A percentile compares a stretch with the other conserved stretches of the same genome.
These are phyloP conservation scores for Cadophora malorum DNA, from an alignment of 2,329 filamentous ascomycete genomes.

Conservation along the genomic window DNA sequence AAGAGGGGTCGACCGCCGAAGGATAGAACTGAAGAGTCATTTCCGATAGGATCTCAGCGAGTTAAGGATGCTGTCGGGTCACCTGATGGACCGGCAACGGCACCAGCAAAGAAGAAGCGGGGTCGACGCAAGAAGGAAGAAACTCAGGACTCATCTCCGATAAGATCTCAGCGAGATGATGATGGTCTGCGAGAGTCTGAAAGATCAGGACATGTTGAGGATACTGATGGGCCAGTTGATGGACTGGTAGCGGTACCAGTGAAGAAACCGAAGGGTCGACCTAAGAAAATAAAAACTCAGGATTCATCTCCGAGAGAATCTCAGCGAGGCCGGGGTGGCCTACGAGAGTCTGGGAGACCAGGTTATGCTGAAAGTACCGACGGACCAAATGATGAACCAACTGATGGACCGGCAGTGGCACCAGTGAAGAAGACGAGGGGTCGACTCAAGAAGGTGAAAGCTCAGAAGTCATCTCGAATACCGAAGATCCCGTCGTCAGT, in stretches of 20 bases:
- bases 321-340: slow-evolving; percentile 16
- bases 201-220: neutral
- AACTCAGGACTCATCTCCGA: neutral
- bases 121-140: neutral
- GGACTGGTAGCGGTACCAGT: neutral
- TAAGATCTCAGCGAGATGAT: neutral
- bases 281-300: neutral
- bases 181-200: slow-evolving; percentile 23
- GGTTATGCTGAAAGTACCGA: neutral
- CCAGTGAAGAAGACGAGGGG: slow-evolving; percentile 11
- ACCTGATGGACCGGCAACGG: neutral
- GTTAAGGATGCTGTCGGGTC: neutral
- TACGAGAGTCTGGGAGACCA: slow-evolving; percentile 15
- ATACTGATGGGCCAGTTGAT: neutral
- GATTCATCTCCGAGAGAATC: neutral
- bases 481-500: neutral
- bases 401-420: neutral
- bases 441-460: neutral
- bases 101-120: slow-evolving; percentile 5
- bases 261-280: slow-evolving; percentile 12
- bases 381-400: neutral
- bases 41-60: slow-evolving; percentile 17
- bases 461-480: neutral
- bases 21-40: too few relatives aligned
- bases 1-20: neutral